Base-by-base conservation (phyloP, 768 basidiomycete species). In the Termitomyces sp. region DNA sequence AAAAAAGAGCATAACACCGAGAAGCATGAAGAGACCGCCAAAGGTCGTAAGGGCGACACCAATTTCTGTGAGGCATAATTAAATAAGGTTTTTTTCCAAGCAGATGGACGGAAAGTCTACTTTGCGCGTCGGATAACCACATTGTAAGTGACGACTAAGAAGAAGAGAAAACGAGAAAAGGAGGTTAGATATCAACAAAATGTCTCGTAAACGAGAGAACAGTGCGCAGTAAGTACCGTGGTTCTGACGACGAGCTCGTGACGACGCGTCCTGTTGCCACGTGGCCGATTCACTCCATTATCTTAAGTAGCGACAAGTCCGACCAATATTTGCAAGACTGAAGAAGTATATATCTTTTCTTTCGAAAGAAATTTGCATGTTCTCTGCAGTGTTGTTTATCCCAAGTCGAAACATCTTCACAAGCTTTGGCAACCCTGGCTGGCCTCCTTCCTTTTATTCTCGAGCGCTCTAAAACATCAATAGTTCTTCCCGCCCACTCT, bases 31-130 rank as follows among this genome's bases (percentile, higher is more conserved):
- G 59, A 96, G 79, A 39, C 82, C 87, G 53, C 97, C 97, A 66
- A 97, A 97, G 18, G 95, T 91, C 44, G 96, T 98, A 63, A 98
- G 85, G 50, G 93, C 95, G 58, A 98, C 95, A 65, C 96, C 94
- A 65, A 97, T 96, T 79, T 96, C 93, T 95, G 71, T 57, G 45
- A 27, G 37, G 6, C 22, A 55, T 57, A n/a, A n/a, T n/a, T n/a
- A 56, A 60, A 51, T 53, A 44, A 49, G 45, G 32, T 33, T 49
- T 40, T 27, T 46, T 30, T n/a, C 24, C 20, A 13, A 26, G 40
- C 18, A 18, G 10, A 30, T 32, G 22, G 22, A 27, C 10, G 14
- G 20, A 27, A 54, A 12, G 18, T 72, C 80, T 65, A 85, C 85
- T 86, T 73, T 88, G 85, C 59, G 79, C 82, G 65, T 88, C 85